Evolutionary conservation across 2,329 filamentous ascomycete genomes (phyloP), one percentile per base, ranked within the genome.

Genomic region (Sporothrix brunneoviolacea): DNA sequence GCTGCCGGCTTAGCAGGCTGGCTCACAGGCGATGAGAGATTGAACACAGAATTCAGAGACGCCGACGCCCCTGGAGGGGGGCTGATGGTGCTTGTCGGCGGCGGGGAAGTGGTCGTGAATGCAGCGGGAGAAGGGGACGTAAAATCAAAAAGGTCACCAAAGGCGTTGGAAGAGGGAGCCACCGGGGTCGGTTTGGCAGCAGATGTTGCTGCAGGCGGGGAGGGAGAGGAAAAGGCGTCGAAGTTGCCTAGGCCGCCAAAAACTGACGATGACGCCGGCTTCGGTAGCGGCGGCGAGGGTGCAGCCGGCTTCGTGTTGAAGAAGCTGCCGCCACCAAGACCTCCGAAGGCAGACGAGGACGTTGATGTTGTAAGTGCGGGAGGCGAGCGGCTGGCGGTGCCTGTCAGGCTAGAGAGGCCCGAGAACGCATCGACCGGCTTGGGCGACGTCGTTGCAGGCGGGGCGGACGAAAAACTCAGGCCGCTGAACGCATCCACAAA

Each of bases 61-160:
- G 48, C 27, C 4, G 51, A 43, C 2, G 48, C 30, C 12, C 72
- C 62, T 30, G 68, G 50, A 57, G 73, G 66, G 8, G 74, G 66
- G 8, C 70, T 62, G 8, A 44, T 27, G 36, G 67, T 64, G 49
- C 65, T 55, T 58, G 67, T 62, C 15, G 71, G 62, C 4, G 68
- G 61, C 39, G 72, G 60, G 54, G 70, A 59, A 37, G 71, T 55
- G 44, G 70, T 61, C 45, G 76, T 59, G 37, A 76, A 65, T 13
- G 75, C 67, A 47, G 75, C 65, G 8, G 71, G 60, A 4, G 72
- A 60, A 16, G 73, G 59, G 0, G 79, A 69, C 7, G 80, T 79
- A 57, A 95, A 79, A 62, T 91, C 88, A 61, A 96, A 91, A 2
- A 96, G 75, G 62, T 95, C 88, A 43, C 82, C 83, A 60, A 93